A percentile compares a stretch with the other conserved stretches of the same genome.
phyloP scores from a whole-genome alignment of 2,329 filamentous ascomycete species.

The Xylaria digitata region DNA sequence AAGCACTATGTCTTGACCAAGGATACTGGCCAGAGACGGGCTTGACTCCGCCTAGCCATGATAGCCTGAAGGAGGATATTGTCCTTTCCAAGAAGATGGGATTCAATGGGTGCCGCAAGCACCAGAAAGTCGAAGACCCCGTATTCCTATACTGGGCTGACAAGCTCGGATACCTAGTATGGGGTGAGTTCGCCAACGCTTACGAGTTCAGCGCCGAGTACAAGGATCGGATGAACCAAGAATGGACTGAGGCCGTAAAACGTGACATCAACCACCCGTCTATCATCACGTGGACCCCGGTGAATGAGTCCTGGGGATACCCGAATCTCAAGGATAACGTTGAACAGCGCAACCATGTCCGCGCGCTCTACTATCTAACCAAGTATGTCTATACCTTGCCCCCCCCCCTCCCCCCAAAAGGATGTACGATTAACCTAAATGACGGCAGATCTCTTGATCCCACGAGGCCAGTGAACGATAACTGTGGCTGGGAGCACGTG shows the following conservation, averaged over 20 bases:
- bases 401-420: background rate
- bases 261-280: conserved; percentile 74
- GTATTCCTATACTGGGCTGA: conserved; percentile 71
- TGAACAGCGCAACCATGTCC: conserved; percentile 72
- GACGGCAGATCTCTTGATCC: conserved; percentile 64
- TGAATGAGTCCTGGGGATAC: conserved; percentile 74
- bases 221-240: conserved; percentile 68
- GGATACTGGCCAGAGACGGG: conserved; percentile 72
- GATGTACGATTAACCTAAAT: conserved; percentile 6
- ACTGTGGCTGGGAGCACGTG: conserved; percentile 78
- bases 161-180: conserved; percentile 69
- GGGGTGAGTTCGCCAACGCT: conserved; percentile 73
- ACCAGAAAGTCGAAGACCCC: conserved; percentile 73
- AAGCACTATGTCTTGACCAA: conserved; percentile 69
- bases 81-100: conserved; percentile 69
- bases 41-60: conserved; percentile 65
- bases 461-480: conserved; percentile 74
- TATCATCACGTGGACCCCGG: conserved; percentile 74
- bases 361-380: conserved; percentile 71
- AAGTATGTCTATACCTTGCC: conserved; percentile 62
- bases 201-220: conserved; percentile 71
- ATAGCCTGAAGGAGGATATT: conserved; percentile 63
- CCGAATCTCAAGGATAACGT: conserved; percentile 65
- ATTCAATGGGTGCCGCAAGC: conserved; percentile 73
- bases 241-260: conserved; percentile 72